Percentiles rank a stretch among this genome's conserved stretches.
Evolutionary conservation across 2,329 filamentous ascomycete genomes (phyloP).

Genomic region (Aspergillus cejpii): DNA sequence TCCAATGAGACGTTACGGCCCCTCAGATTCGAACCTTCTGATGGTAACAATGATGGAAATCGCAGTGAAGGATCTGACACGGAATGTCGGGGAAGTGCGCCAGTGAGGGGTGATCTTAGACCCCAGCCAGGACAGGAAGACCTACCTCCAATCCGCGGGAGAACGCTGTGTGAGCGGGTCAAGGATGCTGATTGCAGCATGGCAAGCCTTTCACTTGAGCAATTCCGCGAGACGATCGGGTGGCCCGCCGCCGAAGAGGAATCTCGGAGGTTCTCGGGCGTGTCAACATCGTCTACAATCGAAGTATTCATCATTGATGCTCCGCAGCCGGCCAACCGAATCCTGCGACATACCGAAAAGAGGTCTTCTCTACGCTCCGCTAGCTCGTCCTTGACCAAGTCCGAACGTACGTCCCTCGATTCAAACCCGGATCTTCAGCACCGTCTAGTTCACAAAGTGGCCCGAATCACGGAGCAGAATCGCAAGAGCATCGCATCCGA

Average conservation of each 20-base stretch:
- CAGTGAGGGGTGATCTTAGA: slow-evolving; percentile 4
- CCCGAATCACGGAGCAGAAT: slow-evolving; percentile 45
- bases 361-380: slow-evolving; percentile 47
- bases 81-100: neutral
- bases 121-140: slow-evolving; percentile 17
- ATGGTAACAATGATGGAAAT: neutral
- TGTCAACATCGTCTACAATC: slow-evolving; percentile 50
- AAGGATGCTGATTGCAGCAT: slow-evolving; percentile 23
- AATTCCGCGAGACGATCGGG: slow-evolving; percentile 45
- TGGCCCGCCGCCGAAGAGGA: slow-evolving; percentile 41
- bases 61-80: too few species aligned
- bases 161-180: slow-evolving; percentile 31
- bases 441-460: slow-evolving; percentile 47
- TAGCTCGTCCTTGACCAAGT: slow-evolving; percentile 40
- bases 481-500: slow-evolving; percentile 41
- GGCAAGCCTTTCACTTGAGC: slow-evolving; percentile 40
- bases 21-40: neutral
- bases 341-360: slow-evolving; percentile 50
- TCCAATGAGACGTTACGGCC: slow-evolving; percentile 1
- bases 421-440: slow-evolving; percentile 42
- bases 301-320: slow-evolving; percentile 51
- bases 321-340: slow-evolving; percentile 41
- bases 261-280: slow-evolving; percentile 42
- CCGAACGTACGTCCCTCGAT: slow-evolving; percentile 41
- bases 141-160: slow-evolving; percentile 22